Percentiles rank a stretch among this genome's conserved stretches.
Evolutionary conservation across 23 red algal species (phyloP).

Genomic region (Gracilariopsis chorda): DNA sequence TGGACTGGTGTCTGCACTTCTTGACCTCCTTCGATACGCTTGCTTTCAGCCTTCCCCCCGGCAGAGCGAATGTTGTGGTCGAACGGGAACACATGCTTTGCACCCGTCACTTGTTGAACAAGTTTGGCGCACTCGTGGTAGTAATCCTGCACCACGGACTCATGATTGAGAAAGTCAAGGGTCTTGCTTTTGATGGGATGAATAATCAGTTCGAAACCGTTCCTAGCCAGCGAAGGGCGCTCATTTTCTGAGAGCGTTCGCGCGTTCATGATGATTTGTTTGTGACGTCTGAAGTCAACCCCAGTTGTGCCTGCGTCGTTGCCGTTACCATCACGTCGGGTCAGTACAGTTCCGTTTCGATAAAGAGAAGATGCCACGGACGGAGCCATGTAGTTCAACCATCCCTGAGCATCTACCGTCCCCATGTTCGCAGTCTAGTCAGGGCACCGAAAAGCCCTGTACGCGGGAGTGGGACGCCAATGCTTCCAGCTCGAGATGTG

Average conservation of each 20-base stretch:
- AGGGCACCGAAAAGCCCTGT: no score
- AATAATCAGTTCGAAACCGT: neutral
- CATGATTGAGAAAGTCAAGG: neutral
- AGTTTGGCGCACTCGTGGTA: neutral
- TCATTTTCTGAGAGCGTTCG: neutral
- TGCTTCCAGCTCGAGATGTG: no score
- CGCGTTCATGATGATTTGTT: neutral
- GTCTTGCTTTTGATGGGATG: neutral
- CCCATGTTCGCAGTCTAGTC: no score
- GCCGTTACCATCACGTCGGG: neutral
- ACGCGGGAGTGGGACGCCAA: no score
- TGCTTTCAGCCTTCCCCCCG: neutral
- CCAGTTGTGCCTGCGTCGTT: neutral
- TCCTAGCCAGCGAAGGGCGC: neutral
- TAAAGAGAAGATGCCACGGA: neutral
- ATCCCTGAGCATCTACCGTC: no score
- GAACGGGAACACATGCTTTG: neutral
- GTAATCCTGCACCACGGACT: neutral
- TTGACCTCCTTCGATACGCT: neutral
- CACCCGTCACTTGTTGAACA: neutral
- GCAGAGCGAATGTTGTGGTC: conserved; percentile 32
- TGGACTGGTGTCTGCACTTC: neutral
- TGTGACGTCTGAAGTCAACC: neutral
- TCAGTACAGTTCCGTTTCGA: neutral
- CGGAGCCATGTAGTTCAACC: conserved; percentile 1